phyloP scores from a whole-genome alignment of 768 basidiomycete species.

The Boletus tylopilopsis region DNA sequence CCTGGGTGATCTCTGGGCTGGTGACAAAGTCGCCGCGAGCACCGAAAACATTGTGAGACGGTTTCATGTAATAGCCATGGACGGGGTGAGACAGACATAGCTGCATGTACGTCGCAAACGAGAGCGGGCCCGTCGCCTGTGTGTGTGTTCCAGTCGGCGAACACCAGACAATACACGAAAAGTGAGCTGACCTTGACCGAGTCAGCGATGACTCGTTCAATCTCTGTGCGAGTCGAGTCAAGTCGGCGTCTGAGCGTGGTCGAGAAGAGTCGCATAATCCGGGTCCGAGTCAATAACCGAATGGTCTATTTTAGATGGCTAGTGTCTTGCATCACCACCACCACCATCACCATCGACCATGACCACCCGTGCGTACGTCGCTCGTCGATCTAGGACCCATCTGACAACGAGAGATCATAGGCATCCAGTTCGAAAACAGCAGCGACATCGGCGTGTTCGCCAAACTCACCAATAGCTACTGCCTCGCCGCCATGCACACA shows the following conservation, averaged over 20 bases:
- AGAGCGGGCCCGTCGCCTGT: conserved; percentile 85
- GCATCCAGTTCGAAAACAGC: conserved; percentile 91
- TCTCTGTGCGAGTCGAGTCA: conserved; percentile 26
- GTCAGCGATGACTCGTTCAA: conserved; percentile 68
- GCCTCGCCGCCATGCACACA: conserved; percentile 89
- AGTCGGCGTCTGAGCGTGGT: conserved; percentile 5
- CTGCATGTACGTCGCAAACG: conserved; percentile 88
- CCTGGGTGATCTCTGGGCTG: conserved; percentile 93
- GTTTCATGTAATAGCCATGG: conserved; percentile 89
- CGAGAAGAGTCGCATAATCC: conserved; percentile 8
- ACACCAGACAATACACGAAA: too few species aligned
- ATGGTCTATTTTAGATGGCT: too few species aligned
- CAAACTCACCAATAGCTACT: conserved; percentile 98
- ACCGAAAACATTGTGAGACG: conserved; percentile 75
- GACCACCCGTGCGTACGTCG: too few species aligned
- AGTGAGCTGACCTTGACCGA: conserved; percentile 71
- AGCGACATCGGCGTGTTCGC: conserved; percentile 96
- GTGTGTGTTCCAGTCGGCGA: too few species aligned
- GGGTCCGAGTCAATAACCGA: conserved; percentile 15
- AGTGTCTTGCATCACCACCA: neutral
- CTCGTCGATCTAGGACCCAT: neutral
- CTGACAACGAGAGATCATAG: conserved; percentile 38
- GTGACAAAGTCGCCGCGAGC: conserved; percentile 90
- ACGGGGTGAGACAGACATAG: conserved; percentile 86
- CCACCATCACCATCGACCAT: neutral